Percentiles rank a stretch among this genome's conserved stretches.
These are phyloP conservation scores for Trichoderma cornu-damae DNA, from an alignment of 2,329 filamentous ascomycete species.

Conservation along the genomic window DNA sequence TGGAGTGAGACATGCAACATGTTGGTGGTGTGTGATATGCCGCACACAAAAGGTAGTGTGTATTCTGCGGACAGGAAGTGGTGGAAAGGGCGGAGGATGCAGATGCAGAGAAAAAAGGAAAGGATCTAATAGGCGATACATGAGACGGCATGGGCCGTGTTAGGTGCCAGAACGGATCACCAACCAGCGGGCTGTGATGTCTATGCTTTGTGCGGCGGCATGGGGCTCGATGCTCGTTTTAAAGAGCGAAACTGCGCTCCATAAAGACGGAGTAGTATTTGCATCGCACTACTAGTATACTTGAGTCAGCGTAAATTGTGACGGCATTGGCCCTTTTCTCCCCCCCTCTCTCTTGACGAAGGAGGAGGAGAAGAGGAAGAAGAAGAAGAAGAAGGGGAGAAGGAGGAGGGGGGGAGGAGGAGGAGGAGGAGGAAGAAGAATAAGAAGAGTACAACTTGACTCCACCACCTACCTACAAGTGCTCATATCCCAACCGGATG, in stretches of 20 bases:
- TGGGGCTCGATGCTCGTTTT: not conserved
- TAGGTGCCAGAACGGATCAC: not conserved
- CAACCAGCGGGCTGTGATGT: too few relatives aligned
- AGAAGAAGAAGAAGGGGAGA: too few relatives aligned
- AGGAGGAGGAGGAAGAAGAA: not conserved
- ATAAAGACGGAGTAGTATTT: too few relatives aligned
- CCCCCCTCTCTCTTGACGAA: too few relatives aligned
- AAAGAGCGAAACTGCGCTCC: not conserved
- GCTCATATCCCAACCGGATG: conserved; percentile 6
- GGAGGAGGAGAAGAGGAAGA: too few relatives aligned
- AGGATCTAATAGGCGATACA: too few relatives aligned
- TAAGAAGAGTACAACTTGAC: not conserved
- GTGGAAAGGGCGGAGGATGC: not conserved
- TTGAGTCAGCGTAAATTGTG: not conserved
- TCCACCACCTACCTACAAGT: not conserved
- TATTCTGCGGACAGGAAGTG: too few relatives aligned
- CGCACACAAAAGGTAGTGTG: not conserved
- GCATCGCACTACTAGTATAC: not conserved
- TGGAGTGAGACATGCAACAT: not conserved
- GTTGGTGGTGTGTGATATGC: not conserved
- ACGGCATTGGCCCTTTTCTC: too few relatives aligned
- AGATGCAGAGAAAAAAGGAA: not conserved
- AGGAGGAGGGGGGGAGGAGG: too few relatives aligned
- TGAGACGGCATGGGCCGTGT: not conserved
- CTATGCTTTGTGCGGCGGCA: not conserved